Evolutionary conservation across 768 basidiomycete genomes (phyloP), one percentile per base, ranked within the genome.

Genomic region (Hygrocybe coccinea): DNA sequence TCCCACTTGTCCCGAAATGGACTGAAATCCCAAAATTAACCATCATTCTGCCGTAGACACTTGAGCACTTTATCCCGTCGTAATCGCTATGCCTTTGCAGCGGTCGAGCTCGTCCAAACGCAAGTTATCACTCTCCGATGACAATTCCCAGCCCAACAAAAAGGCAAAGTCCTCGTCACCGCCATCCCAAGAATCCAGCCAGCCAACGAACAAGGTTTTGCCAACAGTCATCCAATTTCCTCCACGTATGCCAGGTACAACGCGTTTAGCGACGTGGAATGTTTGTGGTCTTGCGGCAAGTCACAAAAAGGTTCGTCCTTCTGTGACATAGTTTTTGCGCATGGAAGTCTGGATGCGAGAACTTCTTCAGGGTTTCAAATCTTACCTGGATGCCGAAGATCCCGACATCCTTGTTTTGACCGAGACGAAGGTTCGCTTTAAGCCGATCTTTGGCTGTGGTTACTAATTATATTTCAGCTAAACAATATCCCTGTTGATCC

Each of bases 361-460:
- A n/a, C 11, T 8, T 34, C 43, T 37, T 11, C 59, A 89, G 85
- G 91, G 91, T 0, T 91, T 95, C 72, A 85, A 83, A 62, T 66
- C 74, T 63, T 95, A 95, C 64, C 76, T 93, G 33, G 85, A 89
- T 60, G 90, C 90, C 1, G 92, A 95, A 62, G 85, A 93, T 64
- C 83, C 92, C 0, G 92, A 95, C 64, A 76, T 95, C 24, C 74
- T 94, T 21, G 79, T 94, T 14, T 72, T 95, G 41, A 91, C 89
- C 0, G 92, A 95, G 72, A 93, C 91, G 9, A 95, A 93, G 77
- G 89, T 83, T 38, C 22, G 64, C n/a, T 43, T 52, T 22, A 5
- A 5, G 22, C 11, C 11, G n/a, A 19, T 5, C 11, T 22, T 46
- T 46, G 44, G 11, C 5, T 17, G 11, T 6, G 5, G 44, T 12